Evolutionary conservation across 768 basidiomycete genomes (phyloP).

Genomic region (Suillus ampliporus): DNA sequence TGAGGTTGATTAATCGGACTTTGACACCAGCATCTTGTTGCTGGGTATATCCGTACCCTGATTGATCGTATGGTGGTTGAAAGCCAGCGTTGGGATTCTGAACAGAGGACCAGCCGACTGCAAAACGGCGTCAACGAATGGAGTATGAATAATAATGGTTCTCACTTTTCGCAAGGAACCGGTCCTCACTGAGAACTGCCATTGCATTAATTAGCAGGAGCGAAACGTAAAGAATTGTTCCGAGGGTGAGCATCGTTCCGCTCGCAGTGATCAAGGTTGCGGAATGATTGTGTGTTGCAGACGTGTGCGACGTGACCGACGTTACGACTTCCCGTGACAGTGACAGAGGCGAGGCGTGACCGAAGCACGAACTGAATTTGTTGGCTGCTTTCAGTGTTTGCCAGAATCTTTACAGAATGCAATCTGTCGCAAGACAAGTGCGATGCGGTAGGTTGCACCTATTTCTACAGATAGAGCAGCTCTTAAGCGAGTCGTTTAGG

Average conservation of each 20-base stretch:
- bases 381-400: constrained; percentile 16
- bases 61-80: constrained; percentile 72
- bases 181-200: constrained; percentile 94
- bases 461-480: background rate
- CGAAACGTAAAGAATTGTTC: constrained; percentile 81
- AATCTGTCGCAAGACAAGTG: constrained; percentile 28
- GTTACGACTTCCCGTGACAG: constrained; percentile 23
- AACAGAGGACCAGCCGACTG: constrained; percentile 90
- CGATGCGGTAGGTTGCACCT: constrained; percentile 29
- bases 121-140: constrained; percentile 24
- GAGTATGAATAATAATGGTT: constrained; percentile 23
- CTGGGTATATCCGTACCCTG: constrained; percentile 58
- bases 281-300: constrained; percentile 18
- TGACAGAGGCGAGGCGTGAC: constrained; percentile 18
- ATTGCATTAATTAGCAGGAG: constrained; percentile 93
- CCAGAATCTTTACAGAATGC: constrained; percentile 29
- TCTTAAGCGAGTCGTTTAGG: constrained; percentile 12
- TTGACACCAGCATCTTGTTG: constrained; percentile 73
- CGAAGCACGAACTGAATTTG: constrained; percentile 22
- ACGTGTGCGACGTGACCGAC: constrained; percentile 29
- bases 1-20: constrained; percentile 87
- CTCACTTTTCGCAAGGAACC: constrained; percentile 92
- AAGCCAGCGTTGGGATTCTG: constrained; percentile 61
- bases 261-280: constrained; percentile 18
- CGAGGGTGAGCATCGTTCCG: constrained; percentile 60